phyloP scores from a whole-genome alignment of 306 rosid species.

The Neltuma alba region DNA sequence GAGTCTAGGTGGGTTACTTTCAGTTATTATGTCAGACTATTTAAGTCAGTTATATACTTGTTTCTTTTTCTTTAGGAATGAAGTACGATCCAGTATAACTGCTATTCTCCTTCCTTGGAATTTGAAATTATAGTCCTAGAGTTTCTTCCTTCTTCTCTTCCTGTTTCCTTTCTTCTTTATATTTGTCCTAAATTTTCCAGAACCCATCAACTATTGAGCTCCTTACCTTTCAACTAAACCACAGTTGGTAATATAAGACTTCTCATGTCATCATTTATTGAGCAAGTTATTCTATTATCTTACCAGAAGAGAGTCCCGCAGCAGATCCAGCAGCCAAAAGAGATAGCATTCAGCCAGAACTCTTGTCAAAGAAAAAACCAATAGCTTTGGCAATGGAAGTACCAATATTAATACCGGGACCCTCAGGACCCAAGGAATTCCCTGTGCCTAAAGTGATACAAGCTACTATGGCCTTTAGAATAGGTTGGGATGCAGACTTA shows the following conservation, averaged over 20 bases:
- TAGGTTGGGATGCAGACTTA: conserved; percentile 60
- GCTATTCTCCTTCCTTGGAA: background rate
- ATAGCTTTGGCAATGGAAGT: conserved; percentile 81
- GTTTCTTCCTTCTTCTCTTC: background rate
- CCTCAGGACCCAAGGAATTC: conserved; percentile 90
- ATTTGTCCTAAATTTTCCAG: background rate
- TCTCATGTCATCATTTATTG: background rate
- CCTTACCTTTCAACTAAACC: background rate
- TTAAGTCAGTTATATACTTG: background rate
- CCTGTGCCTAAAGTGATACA: conserved; percentile 88
- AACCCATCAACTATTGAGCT: background rate
- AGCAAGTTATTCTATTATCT: background rate
- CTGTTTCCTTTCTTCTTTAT: background rate
- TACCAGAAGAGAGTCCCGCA: conserved; percentile 93
- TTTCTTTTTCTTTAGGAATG: background rate
- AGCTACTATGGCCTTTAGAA: conserved; percentile 75
- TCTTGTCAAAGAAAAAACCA: conserved; percentile 49
- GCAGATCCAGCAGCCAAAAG: conserved; percentile 91
- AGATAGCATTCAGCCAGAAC: conserved; percentile 56
- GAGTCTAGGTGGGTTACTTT: background rate
- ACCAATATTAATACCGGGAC: conserved; percentile 93
- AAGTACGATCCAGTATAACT: background rate
- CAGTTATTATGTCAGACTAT: background rate
- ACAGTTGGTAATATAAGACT: background rate
- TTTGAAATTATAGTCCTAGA: background rate